Percentiles rank a stretch among this genome's conserved stretches.
These are phyloP conservation scores for Candida stauntonica DNA, from an alignment of 805 yeast species.

Conservation along the genomic window DNA sequence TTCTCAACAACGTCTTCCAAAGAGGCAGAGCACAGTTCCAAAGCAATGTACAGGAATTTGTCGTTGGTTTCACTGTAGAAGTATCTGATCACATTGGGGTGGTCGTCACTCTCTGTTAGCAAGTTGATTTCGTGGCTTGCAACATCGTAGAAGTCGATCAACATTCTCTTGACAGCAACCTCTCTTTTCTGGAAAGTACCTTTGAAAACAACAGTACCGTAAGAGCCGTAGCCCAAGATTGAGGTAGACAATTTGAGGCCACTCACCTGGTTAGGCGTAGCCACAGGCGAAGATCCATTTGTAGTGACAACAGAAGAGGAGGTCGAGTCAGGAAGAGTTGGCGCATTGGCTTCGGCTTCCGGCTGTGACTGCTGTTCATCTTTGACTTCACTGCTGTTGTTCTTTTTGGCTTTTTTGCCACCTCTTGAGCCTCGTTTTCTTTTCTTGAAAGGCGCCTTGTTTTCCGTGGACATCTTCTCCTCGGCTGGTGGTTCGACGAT, in stretches of 20 bases:
- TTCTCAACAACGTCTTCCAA: conserved; percentile 79
- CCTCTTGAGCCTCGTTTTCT: conserved; percentile 87
- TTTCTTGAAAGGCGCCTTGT: conserved; percentile 40
- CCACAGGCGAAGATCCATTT: not conserved
- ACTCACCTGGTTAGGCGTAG: conserved; percentile 25
- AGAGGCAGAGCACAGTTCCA: conserved; percentile 87
- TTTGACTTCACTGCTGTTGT: conserved; percentile 4
- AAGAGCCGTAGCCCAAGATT: conserved; percentile 92
- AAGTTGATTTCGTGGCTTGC: conserved; percentile 89
- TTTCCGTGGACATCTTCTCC: conserved; percentile 16
- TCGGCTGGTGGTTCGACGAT: conserved; percentile 28
- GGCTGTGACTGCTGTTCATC: conserved; percentile 5
- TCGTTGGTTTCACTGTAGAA: conserved; percentile 91
- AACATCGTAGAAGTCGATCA: conserved; percentile 87
- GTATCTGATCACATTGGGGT: conserved; percentile 90
- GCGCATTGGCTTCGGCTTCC: too few relatives aligned
- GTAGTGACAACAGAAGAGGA: not conserved
- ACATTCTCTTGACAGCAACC: conserved; percentile 93
- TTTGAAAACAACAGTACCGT: conserved; percentile 90
- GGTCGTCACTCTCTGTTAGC: conserved; percentile 92
- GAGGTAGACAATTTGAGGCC: conserved; percentile 63
- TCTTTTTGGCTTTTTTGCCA: conserved; percentile 54
- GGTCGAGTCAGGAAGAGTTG: too few relatives aligned
- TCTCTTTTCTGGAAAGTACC: conserved; percentile 91
- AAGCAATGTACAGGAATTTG: conserved; percentile 84